Percentiles rank a stretch among this genome's conserved stretches.
phyloP scores from a whole-genome alignment of 495 filamentous ascomycete species.

The Talaromyces wortmannii region DNA sequence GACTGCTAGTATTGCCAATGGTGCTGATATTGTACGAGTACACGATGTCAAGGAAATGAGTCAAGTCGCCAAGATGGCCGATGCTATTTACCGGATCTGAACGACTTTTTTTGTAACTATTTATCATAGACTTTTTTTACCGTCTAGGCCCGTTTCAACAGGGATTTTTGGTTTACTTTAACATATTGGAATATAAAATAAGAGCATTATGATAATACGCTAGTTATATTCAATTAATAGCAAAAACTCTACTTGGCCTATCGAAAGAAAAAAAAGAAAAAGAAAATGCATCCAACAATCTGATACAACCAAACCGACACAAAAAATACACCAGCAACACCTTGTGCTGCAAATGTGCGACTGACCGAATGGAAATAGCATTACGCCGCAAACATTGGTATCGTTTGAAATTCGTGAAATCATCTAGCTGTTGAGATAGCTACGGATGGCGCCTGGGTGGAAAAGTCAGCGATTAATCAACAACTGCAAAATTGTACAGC shows the following conservation, averaged over 20 bases:
- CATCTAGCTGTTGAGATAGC: conserved; percentile 66
- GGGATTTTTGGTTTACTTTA: background rate
- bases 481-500: conserved; percentile 8
- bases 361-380: background rate
- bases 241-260: background rate
- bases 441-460: conserved; percentile 60
- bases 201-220: background rate
- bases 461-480: background rate
- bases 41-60: conserved; percentile 92
- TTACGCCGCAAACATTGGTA: background rate
- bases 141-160: background rate
- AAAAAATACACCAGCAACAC: background rate
- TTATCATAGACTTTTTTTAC: background rate
- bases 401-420: background rate
- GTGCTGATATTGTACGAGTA: conserved; percentile 89
- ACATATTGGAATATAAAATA: background rate
- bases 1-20: conserved; percentile 79
- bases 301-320: background rate
- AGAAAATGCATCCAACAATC: background rate
- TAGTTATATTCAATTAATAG: no score
- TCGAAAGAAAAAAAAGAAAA: background rate
- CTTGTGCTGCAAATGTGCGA: background rate
- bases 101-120: background rate
- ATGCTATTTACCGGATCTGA: conserved; percentile 71
- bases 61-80: conserved; percentile 79